Evolutionary conservation across 1,284 basidiomycete genomes (phyloP).

Genomic region (Takashimella koratensis): DNA sequence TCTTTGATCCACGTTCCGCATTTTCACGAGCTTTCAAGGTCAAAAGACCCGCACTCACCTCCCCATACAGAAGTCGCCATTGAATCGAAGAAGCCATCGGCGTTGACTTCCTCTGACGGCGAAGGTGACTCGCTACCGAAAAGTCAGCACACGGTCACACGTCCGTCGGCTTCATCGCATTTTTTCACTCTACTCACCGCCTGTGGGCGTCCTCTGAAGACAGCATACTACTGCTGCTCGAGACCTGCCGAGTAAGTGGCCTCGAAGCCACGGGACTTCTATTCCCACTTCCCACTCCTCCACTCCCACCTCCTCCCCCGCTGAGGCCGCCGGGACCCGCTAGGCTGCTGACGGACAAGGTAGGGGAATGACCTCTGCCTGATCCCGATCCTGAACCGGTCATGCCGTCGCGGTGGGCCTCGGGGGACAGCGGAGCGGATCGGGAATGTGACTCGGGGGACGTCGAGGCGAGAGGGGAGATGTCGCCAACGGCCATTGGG

Average conservation of each 20-base stretch:
- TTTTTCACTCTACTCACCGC: too few relatives aligned
- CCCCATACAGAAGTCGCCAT: constrained; percentile 44
- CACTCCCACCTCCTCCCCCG: not conserved
- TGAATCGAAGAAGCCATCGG: constrained; percentile 29
- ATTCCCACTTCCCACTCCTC: not conserved
- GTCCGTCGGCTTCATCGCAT: too few relatives aligned
- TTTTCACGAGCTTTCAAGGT: too few relatives aligned
- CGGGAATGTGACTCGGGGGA: not conserved
- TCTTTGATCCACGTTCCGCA: too few relatives aligned
- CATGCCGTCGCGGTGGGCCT: not conserved
- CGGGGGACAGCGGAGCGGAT: not conserved
- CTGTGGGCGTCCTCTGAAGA: constrained; percentile 32
- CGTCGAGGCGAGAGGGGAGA: constrained; percentile 3
- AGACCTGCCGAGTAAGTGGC: constrained; percentile 5
- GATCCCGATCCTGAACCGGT: not conserved
- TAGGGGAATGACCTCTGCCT: constrained; percentile 11
- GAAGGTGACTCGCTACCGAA: constrained; percentile 12
- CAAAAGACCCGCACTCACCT: too few relatives aligned
- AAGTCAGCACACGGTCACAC: too few relatives aligned
- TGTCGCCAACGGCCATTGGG: constrained; percentile 1
- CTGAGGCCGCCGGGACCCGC: not conserved
- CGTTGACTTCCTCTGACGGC: constrained; percentile 16
- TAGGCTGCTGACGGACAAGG: constrained; percentile 11
- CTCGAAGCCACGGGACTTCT: constrained; percentile 3
- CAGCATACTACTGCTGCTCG: constrained; percentile 25